Evolutionary conservation across 352 stramenopile species (phyloP).

Genomic region (Achlya hypogyna): DNA sequence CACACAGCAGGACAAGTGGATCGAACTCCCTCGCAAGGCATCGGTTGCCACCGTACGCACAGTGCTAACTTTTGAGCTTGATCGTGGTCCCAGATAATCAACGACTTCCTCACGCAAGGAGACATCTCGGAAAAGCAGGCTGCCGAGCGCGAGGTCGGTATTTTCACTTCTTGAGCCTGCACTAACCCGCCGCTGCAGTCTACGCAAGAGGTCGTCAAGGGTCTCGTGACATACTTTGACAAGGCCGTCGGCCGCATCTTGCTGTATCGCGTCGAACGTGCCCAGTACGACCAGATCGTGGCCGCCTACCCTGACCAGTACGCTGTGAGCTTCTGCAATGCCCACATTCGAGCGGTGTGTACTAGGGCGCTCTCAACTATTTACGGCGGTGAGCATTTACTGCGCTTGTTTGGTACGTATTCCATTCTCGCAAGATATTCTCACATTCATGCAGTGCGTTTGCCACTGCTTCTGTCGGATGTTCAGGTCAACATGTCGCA

Average conservation of each 20-base stretch:
- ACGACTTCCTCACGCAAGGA: conserved; percentile 71
- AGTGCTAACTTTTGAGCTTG: not conserved
- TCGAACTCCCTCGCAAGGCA: conserved; percentile 79
- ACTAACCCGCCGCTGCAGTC: not conserved
- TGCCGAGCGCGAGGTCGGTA: conserved; percentile 41
- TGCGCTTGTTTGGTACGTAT: conserved; percentile 80
- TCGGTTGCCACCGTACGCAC: conserved; percentile 39
- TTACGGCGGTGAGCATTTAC: conserved; percentile 87
- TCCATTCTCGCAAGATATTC: not conserved
- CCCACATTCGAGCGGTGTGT: not conserved
- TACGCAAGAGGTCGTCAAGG: conserved; percentile 62
- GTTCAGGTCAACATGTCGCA: conserved; percentile 15
- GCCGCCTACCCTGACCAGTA: conserved; percentile 26
- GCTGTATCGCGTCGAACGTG: conserved; percentile 85
- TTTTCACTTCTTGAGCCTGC: not conserved
- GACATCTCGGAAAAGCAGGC: conserved; percentile 41
- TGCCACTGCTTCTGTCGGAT: conserved; percentile 60
- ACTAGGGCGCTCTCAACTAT: conserved; percentile 75
- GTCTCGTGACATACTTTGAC: conserved; percentile 85
- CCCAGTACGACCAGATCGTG: conserved; percentile 80
- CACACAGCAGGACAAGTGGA: conserved; percentile 61
- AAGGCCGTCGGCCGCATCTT: conserved; percentile 82
- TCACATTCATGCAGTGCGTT: conserved; percentile 38
- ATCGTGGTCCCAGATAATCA: conserved; percentile 49
- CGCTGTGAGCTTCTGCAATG: no score